Evolutionary conservation across 2,329 filamentous ascomycete species (phyloP).

Genomic region (Neonectria coccinea): DNA sequence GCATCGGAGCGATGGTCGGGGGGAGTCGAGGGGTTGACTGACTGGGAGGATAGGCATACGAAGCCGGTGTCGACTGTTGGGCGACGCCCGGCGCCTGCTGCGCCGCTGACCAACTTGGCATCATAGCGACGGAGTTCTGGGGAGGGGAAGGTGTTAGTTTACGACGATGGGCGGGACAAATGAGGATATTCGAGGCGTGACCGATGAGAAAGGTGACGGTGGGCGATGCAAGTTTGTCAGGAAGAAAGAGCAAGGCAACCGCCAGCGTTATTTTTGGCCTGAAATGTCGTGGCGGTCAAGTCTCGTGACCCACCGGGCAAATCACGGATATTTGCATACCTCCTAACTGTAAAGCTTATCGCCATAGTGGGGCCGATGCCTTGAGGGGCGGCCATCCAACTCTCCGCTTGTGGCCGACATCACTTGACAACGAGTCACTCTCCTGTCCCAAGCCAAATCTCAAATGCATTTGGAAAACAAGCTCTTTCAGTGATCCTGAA

Average conservation of each 20-base stretch:
- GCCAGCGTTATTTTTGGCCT: constrained; percentile 43
- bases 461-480: constrained; percentile 11
- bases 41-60: constrained; percentile 56
- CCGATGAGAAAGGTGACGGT: constrained; percentile 23
- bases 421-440: constrained; percentile 24
- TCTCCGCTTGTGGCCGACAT: constrained; percentile 27
- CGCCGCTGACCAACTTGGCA: constrained; percentile 53
- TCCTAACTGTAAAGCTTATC: constrained; percentile 30
- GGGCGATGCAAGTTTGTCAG: constrained; percentile 26
- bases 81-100: constrained; percentile 57
- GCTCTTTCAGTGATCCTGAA: background rate
- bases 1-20: constrained; percentile 20
- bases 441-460: constrained; percentile 9
- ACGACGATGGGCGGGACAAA: constrained; percentile 29
- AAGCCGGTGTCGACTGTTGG: constrained; percentile 49
- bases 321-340: constrained; percentile 27
- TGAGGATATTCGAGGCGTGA: constrained; percentile 31
- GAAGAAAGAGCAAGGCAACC: constrained; percentile 23
- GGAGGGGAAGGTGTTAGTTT: constrained; percentile 42
- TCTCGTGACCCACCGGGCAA: constrained; percentile 43
- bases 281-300: constrained; percentile 42
- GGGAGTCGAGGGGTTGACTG: constrained; percentile 38
- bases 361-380: constrained; percentile 35
- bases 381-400: constrained; percentile 31
- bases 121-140: constrained; percentile 47